Evolutionary conservation across 768 basidiomycete species (phyloP), one percentile per base, ranked within the genome.

Genomic region (Amanita pseudoporphyria): DNA sequence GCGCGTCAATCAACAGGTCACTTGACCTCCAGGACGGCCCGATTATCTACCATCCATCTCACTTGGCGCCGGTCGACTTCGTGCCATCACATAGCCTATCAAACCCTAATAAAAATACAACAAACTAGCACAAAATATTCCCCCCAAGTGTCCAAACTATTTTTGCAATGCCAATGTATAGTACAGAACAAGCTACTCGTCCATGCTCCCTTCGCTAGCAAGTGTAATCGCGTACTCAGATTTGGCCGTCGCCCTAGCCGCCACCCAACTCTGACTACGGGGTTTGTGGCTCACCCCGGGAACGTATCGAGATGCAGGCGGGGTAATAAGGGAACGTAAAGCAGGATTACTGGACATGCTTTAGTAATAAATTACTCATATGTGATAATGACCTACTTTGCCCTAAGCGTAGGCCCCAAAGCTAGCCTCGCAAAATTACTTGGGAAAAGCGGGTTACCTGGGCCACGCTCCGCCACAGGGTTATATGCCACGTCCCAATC

Each of bases 361-460:
- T 39, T 28, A 22, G 35, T 18, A 16, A 19, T 10, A 16, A 3
- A n/a, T 33, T 21, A 9, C 7, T 13, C 14, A 12, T 5, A 19
- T 26, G 54, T 26, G n/a, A 33, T 47, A 26, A 21, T 7, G 5
- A 57, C 64, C 53, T 49, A 67, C 69, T 66, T 78, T 14, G 75
- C 76, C 12, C 66, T 63, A 57, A 89, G 65, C 19, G 84, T 88
- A 18, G 87, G 87, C 30, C 76, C 77, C 31, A 74, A 56, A 21
- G 77, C 75, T 54, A 91, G 63, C 48, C 76, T 74, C 28, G 85
- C 78, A 64, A 91, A 94, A 60, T 78, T 87, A 55, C 78, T 83
- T 3, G 87, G 86, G 68, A 94, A 94, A 6, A 91, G 66, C 12
- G 88, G 89, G 55, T 81, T 77, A 0, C 87, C 89, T 1, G 83